phyloP scores from a whole-genome alignment of 306 rosid genomes.

The Cicer chorassanicum region DNA sequence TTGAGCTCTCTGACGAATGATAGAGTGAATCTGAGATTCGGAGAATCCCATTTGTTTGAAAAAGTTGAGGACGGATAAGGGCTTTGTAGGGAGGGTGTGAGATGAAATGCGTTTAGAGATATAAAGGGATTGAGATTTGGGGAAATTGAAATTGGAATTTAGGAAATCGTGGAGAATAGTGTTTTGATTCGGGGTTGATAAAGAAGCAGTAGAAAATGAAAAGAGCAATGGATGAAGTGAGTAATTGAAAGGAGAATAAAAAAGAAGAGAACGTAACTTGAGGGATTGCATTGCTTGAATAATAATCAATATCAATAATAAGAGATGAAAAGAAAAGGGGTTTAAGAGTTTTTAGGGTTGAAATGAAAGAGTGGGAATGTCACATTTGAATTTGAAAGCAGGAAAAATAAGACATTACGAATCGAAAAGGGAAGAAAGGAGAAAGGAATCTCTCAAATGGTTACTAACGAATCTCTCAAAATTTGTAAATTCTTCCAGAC shows the following conservation, averaged over 20 bases:
- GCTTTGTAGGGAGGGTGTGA: slow-evolving; percentile 38
- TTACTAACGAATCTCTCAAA: too few relatives aligned
- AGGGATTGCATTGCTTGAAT: slow-evolving; percentile 42
- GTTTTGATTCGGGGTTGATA: slow-evolving; percentile 27
- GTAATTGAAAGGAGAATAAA: slow-evolving; percentile 16
- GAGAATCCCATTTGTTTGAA: slow-evolving; percentile 54
- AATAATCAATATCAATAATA: too few relatives aligned
- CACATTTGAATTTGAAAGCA: too few relatives aligned
- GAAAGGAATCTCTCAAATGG: too few relatives aligned
- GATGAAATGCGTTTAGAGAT: slow-evolving; percentile 39
- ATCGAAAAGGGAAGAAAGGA: too few relatives aligned
- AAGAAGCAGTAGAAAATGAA: slow-evolving; percentile 47
- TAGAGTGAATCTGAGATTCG: slow-evolving; percentile 45
- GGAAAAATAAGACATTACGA: too few relatives aligned
- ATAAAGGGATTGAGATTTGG: slow-evolving; percentile 39
- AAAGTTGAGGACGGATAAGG: slow-evolving; percentile 48
- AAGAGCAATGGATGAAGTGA: background rate
- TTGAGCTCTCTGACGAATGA: slow-evolving; percentile 41
- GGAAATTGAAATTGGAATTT: slow-evolving; percentile 43
- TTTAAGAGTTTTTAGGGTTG: too few relatives aligned
- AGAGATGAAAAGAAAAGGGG: too few relatives aligned
- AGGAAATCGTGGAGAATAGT: slow-evolving; percentile 41
- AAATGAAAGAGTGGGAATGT: too few relatives aligned
- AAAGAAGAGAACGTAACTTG: slow-evolving; percentile 15
- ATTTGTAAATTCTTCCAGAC: too few relatives aligned